Conservation (phyloP, 2,329 filamentous ascomycete genomes). For the Zasmidium cellare region DNA sequence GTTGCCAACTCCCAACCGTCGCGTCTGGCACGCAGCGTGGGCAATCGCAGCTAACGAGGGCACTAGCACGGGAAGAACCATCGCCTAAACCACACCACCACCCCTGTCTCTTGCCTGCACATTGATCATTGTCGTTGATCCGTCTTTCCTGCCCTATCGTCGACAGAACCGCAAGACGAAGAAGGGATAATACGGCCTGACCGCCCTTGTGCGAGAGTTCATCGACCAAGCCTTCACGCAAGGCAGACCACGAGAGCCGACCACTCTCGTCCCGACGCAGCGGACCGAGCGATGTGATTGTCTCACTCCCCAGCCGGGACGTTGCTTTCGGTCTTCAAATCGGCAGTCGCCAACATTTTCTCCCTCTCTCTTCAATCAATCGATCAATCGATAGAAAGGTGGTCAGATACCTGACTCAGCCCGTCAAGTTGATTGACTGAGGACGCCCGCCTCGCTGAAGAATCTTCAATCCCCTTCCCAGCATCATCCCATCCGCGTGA, state of each 20-base stretch:
- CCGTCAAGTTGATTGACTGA: not conserved
- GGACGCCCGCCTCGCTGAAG: not conserved
- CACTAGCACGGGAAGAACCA: slow-evolving; percentile 2
- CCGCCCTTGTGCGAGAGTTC: too few species aligned
- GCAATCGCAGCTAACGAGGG: not conserved
- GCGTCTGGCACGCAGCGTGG: not conserved
- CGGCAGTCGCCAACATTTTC: not conserved
- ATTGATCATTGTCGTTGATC: not conserved
- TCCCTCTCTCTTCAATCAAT: not conserved
- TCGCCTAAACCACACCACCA: not conserved
- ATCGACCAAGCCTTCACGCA: not conserved
- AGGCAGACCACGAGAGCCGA: not conserved
- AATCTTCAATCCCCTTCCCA: not conserved
- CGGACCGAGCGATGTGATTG: not conserved
- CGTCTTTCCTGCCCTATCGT: too few species aligned
- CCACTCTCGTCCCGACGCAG: not conserved
- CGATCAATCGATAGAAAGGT: not conserved
- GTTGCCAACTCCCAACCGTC: not conserved
- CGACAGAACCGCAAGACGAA: too few species aligned
- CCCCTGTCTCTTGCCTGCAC: not conserved
- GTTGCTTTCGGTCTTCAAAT: not conserved
- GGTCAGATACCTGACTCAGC: not conserved
- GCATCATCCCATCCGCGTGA: not conserved
- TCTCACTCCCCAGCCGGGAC: not conserved
- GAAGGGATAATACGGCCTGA: too few species aligned